Conservation (phyloP, 345 rosid species). For the Turritis glabra region DNA sequence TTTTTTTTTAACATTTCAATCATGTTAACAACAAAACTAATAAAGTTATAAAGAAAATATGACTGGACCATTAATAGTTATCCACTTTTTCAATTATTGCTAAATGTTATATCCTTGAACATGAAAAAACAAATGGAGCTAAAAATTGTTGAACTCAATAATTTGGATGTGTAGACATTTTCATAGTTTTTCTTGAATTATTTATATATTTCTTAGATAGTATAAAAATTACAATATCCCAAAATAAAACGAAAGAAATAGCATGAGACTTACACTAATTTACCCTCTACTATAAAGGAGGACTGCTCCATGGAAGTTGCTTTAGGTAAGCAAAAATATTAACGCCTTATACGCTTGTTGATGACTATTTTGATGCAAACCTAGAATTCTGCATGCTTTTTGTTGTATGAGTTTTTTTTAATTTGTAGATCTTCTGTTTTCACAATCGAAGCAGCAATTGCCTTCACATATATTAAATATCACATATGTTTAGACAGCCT, state of each 20-base stretch:
- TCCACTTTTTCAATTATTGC: neutral
- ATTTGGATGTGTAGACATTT: neutral
- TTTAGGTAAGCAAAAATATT: too few species aligned
- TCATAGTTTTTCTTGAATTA: neutral
- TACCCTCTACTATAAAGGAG: neutral
- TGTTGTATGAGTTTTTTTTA: too few species aligned
- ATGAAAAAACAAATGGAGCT: too few species aligned
- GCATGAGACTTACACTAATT: neutral
- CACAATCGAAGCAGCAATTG: too few species aligned
- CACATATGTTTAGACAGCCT: too few species aligned
- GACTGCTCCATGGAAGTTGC: neutral
- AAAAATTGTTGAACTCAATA: too few species aligned
- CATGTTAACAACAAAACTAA: neutral
- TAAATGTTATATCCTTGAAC: conserved; percentile 1
- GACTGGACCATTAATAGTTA: neutral
- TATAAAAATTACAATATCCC: neutral
- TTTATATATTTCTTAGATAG: neutral
- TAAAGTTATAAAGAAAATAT: conserved; percentile 4
- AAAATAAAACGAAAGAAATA: neutral
- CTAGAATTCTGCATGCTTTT: too few species aligned
- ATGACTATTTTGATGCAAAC: too few species aligned
- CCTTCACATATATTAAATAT: too few species aligned
- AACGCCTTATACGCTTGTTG: too few species aligned
- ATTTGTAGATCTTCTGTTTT: too few species aligned
- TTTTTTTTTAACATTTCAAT: neutral